Percentiles rank a stretch among this genome's conserved stretches.
phyloP scores from a whole-genome alignment of 75 land plant genomes.

The Azolla pinnata region DNA sequence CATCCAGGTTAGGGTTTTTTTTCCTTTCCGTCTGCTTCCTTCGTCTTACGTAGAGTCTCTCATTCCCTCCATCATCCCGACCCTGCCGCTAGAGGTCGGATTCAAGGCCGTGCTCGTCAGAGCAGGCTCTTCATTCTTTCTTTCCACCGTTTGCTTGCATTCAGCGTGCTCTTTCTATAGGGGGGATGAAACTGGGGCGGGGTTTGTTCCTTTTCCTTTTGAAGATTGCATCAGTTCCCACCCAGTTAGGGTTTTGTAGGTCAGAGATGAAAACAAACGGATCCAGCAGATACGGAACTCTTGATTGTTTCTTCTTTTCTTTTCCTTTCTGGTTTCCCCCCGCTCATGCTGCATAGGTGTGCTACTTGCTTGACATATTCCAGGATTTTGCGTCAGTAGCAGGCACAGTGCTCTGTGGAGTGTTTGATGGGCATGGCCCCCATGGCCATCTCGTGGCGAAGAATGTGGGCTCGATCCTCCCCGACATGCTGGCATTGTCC shows the following conservation, averaged over 20 bases:
- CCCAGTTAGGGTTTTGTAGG: background rate
- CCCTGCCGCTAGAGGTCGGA: too few relatives aligned
- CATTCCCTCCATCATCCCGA: too few relatives aligned
- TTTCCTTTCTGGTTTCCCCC: too few relatives aligned
- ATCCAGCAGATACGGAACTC: background rate
- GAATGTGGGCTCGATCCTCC: constrained; percentile 60
- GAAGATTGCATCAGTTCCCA: background rate
- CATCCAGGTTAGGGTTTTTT: constrained; percentile 25
- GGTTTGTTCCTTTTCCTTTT: constrained; percentile 1
- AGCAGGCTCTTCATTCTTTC: background rate
- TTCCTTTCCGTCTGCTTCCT: too few relatives aligned
- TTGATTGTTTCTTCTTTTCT: background rate
- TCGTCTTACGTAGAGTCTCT: too few relatives aligned
- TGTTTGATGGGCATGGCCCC: constrained; percentile 84
- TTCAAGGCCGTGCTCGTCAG: background rate
- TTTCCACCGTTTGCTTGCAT: background rate
- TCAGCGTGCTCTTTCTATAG: background rate
- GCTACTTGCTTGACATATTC: too few relatives aligned
- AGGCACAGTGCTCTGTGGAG: constrained; percentile 62
- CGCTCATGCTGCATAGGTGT: too few relatives aligned
- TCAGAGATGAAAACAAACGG: background rate
- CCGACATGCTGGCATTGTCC: constrained; percentile 37
- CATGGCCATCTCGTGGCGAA: constrained; percentile 62
- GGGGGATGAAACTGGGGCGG: background rate
- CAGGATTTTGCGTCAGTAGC: constrained; percentile 53